phyloP scores from a whole-genome alignment of 1,284 basidiomycete genomes.

The Ganoderma leucocontextum region DNA sequence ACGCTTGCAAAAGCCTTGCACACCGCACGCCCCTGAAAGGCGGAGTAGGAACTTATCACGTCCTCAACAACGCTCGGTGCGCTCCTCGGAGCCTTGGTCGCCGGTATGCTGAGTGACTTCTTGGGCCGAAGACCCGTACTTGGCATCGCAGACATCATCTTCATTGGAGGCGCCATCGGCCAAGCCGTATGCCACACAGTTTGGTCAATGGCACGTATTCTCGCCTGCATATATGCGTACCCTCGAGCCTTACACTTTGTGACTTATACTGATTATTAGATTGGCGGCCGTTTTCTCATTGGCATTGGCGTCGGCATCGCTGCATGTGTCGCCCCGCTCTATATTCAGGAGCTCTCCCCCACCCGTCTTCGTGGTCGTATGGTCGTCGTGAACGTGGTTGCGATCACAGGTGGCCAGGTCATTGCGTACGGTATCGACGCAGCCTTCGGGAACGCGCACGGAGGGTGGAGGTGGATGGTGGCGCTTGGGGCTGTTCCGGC shows the following conservation, averaged over 20 bases:
- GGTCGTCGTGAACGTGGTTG: constrained; percentile 73
- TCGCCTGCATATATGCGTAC: not conserved
- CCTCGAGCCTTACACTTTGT: not conserved
- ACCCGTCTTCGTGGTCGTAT: constrained; percentile 79
- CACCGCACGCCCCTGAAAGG: not conserved
- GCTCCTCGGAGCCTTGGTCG: constrained; percentile 74
- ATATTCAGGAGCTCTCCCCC: constrained; percentile 86
- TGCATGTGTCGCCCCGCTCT: constrained; percentile 83
- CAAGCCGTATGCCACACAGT: constrained; percentile 75
- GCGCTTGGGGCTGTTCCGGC: constrained; percentile 78
- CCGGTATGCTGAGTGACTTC: constrained; percentile 78
- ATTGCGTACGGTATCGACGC: constrained; percentile 83
- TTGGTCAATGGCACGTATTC: constrained; percentile 66
- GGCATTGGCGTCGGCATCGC: constrained; percentile 76
- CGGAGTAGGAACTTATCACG: constrained; percentile 76
- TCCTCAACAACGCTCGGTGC: constrained; percentile 85
- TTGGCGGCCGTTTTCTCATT: constrained; percentile 79
- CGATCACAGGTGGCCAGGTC: constrained; percentile 79
- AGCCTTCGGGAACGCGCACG: constrained; percentile 66
- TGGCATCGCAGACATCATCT: constrained; percentile 76
- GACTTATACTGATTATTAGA: constrained; percentile 45
- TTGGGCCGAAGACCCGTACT: constrained; percentile 76
- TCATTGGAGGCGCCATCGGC: constrained; percentile 77
- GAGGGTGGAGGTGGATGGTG: constrained; percentile 89
- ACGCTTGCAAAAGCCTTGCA: constrained; percentile 17